Percentiles rank a stretch among this genome's conserved stretches.
Evolutionary conservation across 345 rosid genomes (phyloP).

Genomic region (rapeseed (Brassica napus)): Da-Ae NC_063448.1:4356001-4356500

Average conservation of each 20-base stretch:
- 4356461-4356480: slow-evolving; percentile 48
- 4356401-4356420: not conserved
- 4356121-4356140: not conserved
- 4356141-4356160: slow-evolving; percentile 12
- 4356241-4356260: slow-evolving; percentile 42
- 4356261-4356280: slow-evolving; percentile 24
- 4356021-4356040: slow-evolving; percentile 8
- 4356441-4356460: not conserved
- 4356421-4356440: not conserved
- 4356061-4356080: not conserved
- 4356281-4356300: not conserved
- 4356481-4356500: slow-evolving; percentile 40
- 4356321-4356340: not conserved
- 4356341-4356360: not conserved
- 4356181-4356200: slow-evolving; percentile 54
- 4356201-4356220: slow-evolving; percentile 32
- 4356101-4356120: not conserved
- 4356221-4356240: slow-evolving; percentile 42
- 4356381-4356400: not conserved
- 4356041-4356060: not conserved
- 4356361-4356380: not conserved
- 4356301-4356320: not conserved
- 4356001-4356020: slow-evolving; percentile 7
- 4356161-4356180: not conserved
- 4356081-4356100: not conserved